Conservation (phyloP, 495 filamentous ascomycete genomes). For the Aspergillus olivimuriae region DNA sequence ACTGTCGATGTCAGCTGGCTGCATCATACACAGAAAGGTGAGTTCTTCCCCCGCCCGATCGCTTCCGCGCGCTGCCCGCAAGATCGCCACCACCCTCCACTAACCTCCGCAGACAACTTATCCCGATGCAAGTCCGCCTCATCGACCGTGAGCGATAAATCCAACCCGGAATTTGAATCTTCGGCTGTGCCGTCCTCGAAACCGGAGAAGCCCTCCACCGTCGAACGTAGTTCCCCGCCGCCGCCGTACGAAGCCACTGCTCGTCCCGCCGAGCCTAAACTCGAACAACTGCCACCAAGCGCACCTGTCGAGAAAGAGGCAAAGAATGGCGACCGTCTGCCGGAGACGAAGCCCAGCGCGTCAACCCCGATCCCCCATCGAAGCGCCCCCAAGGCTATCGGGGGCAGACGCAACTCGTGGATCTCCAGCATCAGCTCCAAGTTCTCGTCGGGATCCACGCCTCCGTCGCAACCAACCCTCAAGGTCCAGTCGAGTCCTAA, state of each 20-base stretch:
- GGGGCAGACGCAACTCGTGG: constrained; percentile 71
- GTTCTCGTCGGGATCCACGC: constrained; percentile 66
- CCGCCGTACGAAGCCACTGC: constrained; percentile 12
- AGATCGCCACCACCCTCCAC: neutral
- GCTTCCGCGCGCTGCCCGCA: neutral
- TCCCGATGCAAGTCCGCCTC: constrained; percentile 37
- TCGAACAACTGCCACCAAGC: constrained; percentile 10
- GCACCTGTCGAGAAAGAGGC: constrained; percentile 17
- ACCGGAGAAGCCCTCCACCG: constrained; percentile 10
- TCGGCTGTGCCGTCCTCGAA: constrained; percentile 12
- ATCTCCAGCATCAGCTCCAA: constrained; percentile 88
- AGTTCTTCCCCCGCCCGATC: constrained; percentile 13
- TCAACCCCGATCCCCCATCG: constrained; percentile 23
- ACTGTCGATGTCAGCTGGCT: constrained; percentile 67
- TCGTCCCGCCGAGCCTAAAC: constrained; percentile 10
- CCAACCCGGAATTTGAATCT: constrained; percentile 17
- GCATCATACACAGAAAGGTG: constrained; percentile 60
- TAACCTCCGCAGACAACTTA: constrained; percentile 27
- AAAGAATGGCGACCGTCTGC: constrained; percentile 13
- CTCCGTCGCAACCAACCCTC: constrained; percentile 37
- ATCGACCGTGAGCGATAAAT: constrained; percentile 23
- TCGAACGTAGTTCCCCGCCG: constrained; percentile 20
- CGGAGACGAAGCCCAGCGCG: constrained; percentile 18
- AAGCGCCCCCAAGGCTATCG: constrained; percentile 33
- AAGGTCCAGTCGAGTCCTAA: constrained; percentile 41